These are phyloP conservation scores for Rhodotorula kratochvilovae DNA, from an alignment of 768 basidiomycete genomes.

Conservation along the genomic window DNA sequence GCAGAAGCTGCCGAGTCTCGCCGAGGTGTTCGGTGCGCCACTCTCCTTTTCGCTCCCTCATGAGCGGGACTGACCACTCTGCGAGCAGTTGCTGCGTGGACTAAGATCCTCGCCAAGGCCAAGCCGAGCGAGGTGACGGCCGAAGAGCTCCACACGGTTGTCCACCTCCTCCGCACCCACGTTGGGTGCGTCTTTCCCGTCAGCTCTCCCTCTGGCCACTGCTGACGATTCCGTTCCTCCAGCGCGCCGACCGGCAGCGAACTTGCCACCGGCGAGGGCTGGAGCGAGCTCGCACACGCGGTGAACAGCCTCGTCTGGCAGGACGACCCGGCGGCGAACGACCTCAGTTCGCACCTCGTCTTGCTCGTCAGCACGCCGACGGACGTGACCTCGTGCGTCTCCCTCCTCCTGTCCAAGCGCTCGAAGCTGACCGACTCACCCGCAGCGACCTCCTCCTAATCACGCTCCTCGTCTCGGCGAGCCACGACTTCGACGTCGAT, in stretches of 20 bases:
- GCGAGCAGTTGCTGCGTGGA: slow-evolving; percentile 7
- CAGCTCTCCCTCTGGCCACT: background rate
- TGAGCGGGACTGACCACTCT: no score
- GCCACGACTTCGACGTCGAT: background rate
- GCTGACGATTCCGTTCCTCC: background rate
- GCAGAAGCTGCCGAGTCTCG: background rate
- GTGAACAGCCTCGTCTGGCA: background rate
- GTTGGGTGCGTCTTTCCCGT: background rate
- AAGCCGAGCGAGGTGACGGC: rapidly evolving
- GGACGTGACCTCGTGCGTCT: background rate
- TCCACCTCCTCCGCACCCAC: background rate
- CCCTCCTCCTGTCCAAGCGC: no score
- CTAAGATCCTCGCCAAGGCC: background rate
- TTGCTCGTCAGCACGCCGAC: background rate
- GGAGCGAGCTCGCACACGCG: background rate
- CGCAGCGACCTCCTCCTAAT: slow-evolving; percentile 4
- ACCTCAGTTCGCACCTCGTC: background rate
- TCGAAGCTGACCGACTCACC: background rate
- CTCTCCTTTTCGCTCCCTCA: background rate
- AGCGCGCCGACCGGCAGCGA: background rate
- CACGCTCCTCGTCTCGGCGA: slow-evolving; percentile 2
- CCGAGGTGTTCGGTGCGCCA: no score
- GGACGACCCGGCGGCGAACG: background rate
- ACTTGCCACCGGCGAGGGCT: background rate
- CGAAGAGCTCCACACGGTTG: background rate